Evolutionary conservation across 2,329 filamentous ascomycete genomes (phyloP).

Genomic region (Tympanopsis confertula): DNA sequence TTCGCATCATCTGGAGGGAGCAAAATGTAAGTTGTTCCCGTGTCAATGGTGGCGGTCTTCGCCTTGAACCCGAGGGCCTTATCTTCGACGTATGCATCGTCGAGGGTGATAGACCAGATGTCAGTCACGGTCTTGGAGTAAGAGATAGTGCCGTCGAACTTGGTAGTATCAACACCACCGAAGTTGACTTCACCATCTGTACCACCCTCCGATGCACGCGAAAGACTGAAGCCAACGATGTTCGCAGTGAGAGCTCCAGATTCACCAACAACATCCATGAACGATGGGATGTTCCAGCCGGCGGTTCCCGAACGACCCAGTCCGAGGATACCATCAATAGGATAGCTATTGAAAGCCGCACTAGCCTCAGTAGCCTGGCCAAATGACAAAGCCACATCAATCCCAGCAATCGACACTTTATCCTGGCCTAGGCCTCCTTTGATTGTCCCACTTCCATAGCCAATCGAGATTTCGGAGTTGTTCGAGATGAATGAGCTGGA

Average conservation of each 20-base stretch:
- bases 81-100: conserved; percentile 23
- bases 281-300: conserved; percentile 20
- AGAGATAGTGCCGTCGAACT: background rate
- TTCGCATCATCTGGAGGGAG: conserved; percentile 36
- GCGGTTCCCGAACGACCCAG: conserved; percentile 32
- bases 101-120: background rate
- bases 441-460: background rate
- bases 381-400: background rate
- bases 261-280: conserved; percentile 21
- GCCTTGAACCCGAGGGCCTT: conserved; percentile 22
- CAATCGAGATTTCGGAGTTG: background rate
- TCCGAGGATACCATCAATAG: conserved; percentile 48
- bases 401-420: background rate
- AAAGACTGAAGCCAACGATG: conserved; percentile 4
- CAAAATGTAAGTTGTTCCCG: conserved; percentile 39
- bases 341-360: conserved; percentile 37
- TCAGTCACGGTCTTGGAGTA: background rate
- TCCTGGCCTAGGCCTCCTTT: background rate
- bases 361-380: conserved; percentile 26
- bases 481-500: background rate
- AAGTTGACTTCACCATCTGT: conserved; percentile 43
- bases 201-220: conserved; percentile 18
- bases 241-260: conserved; percentile 26
- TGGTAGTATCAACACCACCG: conserved; percentile 1
- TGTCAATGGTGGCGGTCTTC: conserved; percentile 38